These are phyloP conservation scores for Middelhovenomyces tepae DNA, from an alignment of 805 yeast genomes.

Conservation along the genomic window DNA sequence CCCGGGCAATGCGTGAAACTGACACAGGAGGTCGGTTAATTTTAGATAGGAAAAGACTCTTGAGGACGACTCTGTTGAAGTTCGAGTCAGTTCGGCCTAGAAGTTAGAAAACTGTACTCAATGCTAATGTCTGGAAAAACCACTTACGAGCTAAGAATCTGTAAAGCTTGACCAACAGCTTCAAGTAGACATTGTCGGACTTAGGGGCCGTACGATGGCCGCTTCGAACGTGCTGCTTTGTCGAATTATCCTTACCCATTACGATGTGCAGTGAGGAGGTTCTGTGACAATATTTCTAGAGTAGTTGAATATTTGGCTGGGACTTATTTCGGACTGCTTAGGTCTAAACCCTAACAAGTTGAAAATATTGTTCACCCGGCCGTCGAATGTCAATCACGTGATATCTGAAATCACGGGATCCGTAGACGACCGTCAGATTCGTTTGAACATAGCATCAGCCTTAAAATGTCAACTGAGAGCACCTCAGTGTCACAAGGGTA, in stretches of 20 bases:
- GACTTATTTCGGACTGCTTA: no score
- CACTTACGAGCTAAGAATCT: slow-evolving; percentile 99
- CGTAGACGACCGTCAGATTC: no score
- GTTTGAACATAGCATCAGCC: no score
- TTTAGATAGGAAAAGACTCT: slow-evolving; percentile 93
- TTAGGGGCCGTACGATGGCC: slow-evolving; percentile 99
- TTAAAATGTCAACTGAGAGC: no score
- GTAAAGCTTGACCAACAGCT: slow-evolving; percentile 95
- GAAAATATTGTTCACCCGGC: no score
- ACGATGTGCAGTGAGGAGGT: slow-evolving; percentile 8
- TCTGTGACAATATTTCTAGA: neutral
- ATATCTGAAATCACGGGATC: no score
- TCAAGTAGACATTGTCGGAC: slow-evolving; percentile 98
- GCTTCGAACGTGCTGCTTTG: slow-evolving; percentile 91
- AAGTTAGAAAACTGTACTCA: slow-evolving; percentile 11
- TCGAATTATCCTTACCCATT: slow-evolving; percentile 97
- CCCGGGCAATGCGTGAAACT: slow-evolving; percentile 80
- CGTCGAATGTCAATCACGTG: no score
- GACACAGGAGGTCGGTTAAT: slow-evolving; percentile 99
- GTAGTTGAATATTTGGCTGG: no score
- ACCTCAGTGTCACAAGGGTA: no score
- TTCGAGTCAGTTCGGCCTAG: slow-evolving; percentile 92
- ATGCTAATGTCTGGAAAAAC: no score
- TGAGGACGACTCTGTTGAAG: slow-evolving; percentile 96
- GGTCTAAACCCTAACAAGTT: no score